Evolutionary conservation across 2,329 filamentous ascomycete species (phyloP), one percentile per base, ranked within the genome.

Genomic region (Cadophora sp.): DNA sequence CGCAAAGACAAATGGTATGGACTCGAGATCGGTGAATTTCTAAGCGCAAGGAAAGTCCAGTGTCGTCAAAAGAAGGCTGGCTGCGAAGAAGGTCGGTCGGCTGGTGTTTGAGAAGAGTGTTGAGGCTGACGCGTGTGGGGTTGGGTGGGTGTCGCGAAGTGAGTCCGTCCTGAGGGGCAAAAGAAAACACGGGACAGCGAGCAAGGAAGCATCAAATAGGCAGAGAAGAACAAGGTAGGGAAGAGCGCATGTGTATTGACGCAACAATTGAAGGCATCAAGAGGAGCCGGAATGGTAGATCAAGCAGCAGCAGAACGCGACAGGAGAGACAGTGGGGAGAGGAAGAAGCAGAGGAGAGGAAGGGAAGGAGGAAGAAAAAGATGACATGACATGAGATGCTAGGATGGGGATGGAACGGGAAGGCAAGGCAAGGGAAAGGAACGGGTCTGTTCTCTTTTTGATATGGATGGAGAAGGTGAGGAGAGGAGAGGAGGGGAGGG

Each of bases 61-160:
- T 33, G 8, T 30, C 27, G 39, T 48, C 45, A 41, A 22, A 56
- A 36, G 16, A 48, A 33, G 27, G 33, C 60, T 51, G 22, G 45
- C 56, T 59, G 47, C 30, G 59, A 61, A 41, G 27, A 30, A 30
- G 27, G 48, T 33, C 20, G 24, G 58, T 45, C 27, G 58, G 43
- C n/a, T 47, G 58, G 39, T 48, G 7, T 59, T 60, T 59, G 45
- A 20, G 63, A 43, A 47, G 56, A 30, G 16, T 14, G 56, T 65
- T 43, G 39, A 59, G 47, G 53, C 59, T 68, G 66, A 68, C 60
- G 60, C 66, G 63, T 50, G 65, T 62, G 59, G 62, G 62, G 64
- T 64, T 51, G 62, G 62, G 64, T 62, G 59, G 51, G 39, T 43
- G 24, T 43, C 56, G 36, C 56, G 47, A 53, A 45, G 13, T 50